Base-by-base conservation (phyloP, 2,329 filamentous ascomycete genomes). In the Ophiostoma ips region DNA sequence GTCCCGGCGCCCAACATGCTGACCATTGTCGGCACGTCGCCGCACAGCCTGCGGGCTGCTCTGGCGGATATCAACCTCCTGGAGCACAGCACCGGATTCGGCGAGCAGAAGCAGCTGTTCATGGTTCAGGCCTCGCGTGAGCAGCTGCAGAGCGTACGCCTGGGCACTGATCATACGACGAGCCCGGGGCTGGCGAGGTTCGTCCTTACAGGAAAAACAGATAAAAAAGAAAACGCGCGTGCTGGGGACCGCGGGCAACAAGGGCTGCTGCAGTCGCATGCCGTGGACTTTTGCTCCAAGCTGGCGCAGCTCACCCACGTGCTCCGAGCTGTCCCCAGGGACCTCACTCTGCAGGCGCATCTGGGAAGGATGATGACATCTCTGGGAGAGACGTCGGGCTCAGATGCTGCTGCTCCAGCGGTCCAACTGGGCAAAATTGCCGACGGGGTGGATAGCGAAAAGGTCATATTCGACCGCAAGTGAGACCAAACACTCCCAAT, bases 1-100 rank as follows among this genome's bases (percentile, higher is more conserved):
- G 61, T 64, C 9, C 64, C 66, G 1, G 63, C 64, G 37, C 59
- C 59, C 16, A 56, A 71, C 36, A 57, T 24, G 24, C 34, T 48
- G 8, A 37, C 28, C 2, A 30, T 53, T 8, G 21, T 3, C 30
- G 46, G 46, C 8, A 3, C n/a, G 8, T 46, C 46, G 15, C 13
- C 13, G 3, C 3, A 28, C 8, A 28, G 13, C 13, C 4, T 49
- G 8, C 40, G 36, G 5, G 18, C 40, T 13, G 52, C 49, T 8
- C 24, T 43, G 7, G 21, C 8, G 1, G 40, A 46, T 13, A 50
- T 53, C n/a, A 33, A 9, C 16, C 7, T 7, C 2, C 15, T 43
- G 18, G n/a, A 35, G 10, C 48, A 48, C 24, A 19, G 3, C 19
- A 33, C 41, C 19, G n/a, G 11, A 3, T 19, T 28, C 21, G 16